Base-by-base conservation (phyloP, 495 filamentous ascomycete species). In the Rhypophila decipiens region DNA sequence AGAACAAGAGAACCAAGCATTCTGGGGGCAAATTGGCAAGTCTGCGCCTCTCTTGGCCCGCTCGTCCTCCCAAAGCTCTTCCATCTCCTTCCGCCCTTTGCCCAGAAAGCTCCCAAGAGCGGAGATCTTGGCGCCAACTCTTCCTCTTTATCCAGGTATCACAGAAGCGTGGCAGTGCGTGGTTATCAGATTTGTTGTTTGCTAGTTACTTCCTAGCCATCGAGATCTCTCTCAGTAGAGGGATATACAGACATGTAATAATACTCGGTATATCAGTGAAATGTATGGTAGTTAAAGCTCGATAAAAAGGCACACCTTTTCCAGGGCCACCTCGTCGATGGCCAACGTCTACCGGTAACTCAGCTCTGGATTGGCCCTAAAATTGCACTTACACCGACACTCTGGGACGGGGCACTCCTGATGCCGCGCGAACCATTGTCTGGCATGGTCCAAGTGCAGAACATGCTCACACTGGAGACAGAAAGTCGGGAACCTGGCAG, bases 391-490 rank as follows among this genome's bases (percentile, higher is more conserved):
- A 64, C 93, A 98, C 55, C 76, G 71, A 64, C 93, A 98, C 55
- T 93, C 90, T 1, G 89, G 83, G 17, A 95, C 87, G 0, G 93
- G 88, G 67, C 93, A 97, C 53, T 90, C 79, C 43, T 70, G 75
- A 63, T 94, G 85, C 44, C 77, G 74, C 24, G 67, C 71, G 63
- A 97, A 98, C 93, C 93, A 98, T 53, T 85, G 80, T 49, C 80
- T 71, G 10, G 90, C 88, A 65, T 97, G 93, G 56, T 90, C 83
- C 12, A 86, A 81, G 64, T 98, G 93, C 58, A 87, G 82, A 11
- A 87, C 88, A 70, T 98, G 93, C 57, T 87, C 85, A 61, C 93
- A 98, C 48, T 77, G 77, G 33, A 90, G 79, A 56, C 93, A 98
- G 58, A 96, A 95, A 0, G 82, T 84, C 39, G 90, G 76, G 45